Base-by-base conservation (phyloP, 164 flowering plant species). In the Tetrastigma voinierianum region DNA sequence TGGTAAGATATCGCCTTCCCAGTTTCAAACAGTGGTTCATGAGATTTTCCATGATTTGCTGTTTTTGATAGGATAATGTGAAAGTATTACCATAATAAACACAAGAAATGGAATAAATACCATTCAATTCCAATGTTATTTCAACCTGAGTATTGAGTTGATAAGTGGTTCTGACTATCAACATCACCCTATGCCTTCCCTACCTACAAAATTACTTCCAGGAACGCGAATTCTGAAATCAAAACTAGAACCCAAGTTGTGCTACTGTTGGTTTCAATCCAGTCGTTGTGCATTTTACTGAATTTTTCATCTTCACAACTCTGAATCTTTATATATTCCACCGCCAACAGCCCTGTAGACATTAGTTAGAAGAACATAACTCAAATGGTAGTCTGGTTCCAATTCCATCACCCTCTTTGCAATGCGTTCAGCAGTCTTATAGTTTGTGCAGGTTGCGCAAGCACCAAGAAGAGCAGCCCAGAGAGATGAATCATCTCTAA, bases 381-480 rank as follows among this genome's bases (percentile, higher is more conserved):
- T 89, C 67, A 91, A 70, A 69, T 91, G 91, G 76, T 80, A 59
- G 25, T 83, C 73, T 17, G 97, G 98, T 56, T 81, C 77, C 72
- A 82, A 61, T 64, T 86, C 85, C 81, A 89, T 87, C 88, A 90
- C 80, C 66, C 77, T 91, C 77, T 81, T 82, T 5, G 96, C 97
- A 44, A 88, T 70, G 32, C 90, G 88, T 77, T 87, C 93, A 13
- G 96, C 92, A 48, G 79, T 80, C 55, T 40, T 63, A 46, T 80
- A 68, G 69, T 83, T 67, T 13, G 86, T 78, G 62, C 75, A 59
- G 18, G 87, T 59, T 2, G 90, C 70, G 70, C 93, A n/a, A n/a
- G 98, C 90, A 71, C 98, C 92, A 65, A 93, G 89, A 72, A 93
- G 86, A 65, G 84, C 82, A 45, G 80, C 84, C 94, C 96, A 93